Base-by-base conservation (phyloP, 2,329 filamentous ascomycete genomes). In the Aspergillus amoenus region DNA sequence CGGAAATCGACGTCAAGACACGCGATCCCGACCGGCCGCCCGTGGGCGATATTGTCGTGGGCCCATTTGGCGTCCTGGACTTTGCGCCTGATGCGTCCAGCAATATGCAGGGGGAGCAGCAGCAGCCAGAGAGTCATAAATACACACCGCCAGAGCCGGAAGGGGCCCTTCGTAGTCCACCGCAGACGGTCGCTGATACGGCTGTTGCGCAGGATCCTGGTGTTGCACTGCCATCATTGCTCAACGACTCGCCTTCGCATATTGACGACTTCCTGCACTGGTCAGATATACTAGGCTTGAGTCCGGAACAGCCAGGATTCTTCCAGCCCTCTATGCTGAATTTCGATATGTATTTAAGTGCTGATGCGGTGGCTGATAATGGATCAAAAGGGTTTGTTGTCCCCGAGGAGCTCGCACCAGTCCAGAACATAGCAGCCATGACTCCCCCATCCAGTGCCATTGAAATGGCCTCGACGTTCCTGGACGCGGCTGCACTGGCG, bases 181-280 rank as follows among this genome's bases (percentile, higher is more conserved):
- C 30, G 30, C 50, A 17, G 22, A 55, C 43, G n/a, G 30, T 32
- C 9, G 18, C 40, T 17, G 22, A 34, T 30, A 42, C 50, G 3
- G 27, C 17, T 22, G 30, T 37, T 11, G 27, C 41, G 3, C 3
- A 18, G 24, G 40, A 37, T 18, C 13, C 40, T 27, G 12, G 17
- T 34, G 27, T 30, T 8, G 24, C 34, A 7, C 18, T 32, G 3
- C 13, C 41, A 2, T 27, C 13, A 34, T 50, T 58, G 32, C 5
- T 64, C 61, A 1, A 63, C 61, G 18, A 66, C 22, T 64, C 66
- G 4, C 43, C 68, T 7, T 58, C 61, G 1, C 54, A 64, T 18
- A 64, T 71, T 43, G 65, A 70, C 21, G 70, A 70, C 47, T 68
- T 70, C 15, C 50, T 72, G 4, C 69, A 70, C 30, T 73, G 70